Base-by-base conservation (phyloP, 805 yeast genomes). In the Wickerhamomyces strasburgensis region DNA sequence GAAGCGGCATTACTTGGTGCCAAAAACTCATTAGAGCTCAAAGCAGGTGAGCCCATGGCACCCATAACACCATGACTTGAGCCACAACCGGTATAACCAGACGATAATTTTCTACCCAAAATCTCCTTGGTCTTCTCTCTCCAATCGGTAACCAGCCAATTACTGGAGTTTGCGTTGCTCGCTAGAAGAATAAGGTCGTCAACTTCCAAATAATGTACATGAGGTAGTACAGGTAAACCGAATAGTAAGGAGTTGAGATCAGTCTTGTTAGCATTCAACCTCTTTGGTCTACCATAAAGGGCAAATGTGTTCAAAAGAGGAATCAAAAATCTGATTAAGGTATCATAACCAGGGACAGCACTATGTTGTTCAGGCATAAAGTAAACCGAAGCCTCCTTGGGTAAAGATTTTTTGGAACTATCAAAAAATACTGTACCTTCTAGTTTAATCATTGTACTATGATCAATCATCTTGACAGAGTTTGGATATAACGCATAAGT, bases 401-500 rank as follows among this genome's bases (percentile, higher is more conserved):
- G 71, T 0, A 62, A 58, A 14, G 70, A 72, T 27, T 68, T 64
- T 39, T 67, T 66, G 19, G 44, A 39, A n/a, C 71, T 66, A 37
- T 73, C 72, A 46, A 82, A 82, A 37, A 68, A 62, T 23, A 89
- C 85, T 28, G 73, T 68, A 33, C 96, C 97, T 56, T 89, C 96
- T 37, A 90, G 59, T 56, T 93, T 93, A 55, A 90, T 73, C 73
- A 93, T 78, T 2, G 97, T 86, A 36, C 90, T 79, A 43, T 79
- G 79, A 61, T 90, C 95, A 44, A 93, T 84, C 44, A 90, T 73
- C 43, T 75, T 66, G 18, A 81, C 80, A 33, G 88, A 72, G 52
- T 85, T 88, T 10, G 98, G 98, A 60, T 87, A 93, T n/a, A 89
- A 79, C 1, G 98, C 97, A 47, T 83, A 81, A 15, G 86, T 80